phyloP scores from a whole-genome alignment of 441 rosid genomes.

The Melastoma candidum region DNA sequence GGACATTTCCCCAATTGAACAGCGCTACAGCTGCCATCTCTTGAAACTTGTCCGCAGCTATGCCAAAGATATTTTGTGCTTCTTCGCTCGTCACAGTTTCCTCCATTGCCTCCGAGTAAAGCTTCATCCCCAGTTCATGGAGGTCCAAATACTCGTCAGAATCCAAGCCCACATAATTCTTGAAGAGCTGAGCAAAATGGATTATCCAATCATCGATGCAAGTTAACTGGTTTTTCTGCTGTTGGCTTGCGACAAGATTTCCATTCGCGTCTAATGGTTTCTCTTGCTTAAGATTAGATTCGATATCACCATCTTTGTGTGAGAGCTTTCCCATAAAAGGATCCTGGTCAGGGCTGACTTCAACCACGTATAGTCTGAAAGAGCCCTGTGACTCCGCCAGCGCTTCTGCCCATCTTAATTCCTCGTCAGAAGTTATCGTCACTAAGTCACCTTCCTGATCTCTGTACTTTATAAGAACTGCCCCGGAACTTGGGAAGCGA shows the following conservation, averaged over 20 bases:
- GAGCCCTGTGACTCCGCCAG: constrained; percentile 47
- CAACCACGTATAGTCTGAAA: constrained; percentile 58
- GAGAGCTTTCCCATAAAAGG: constrained; percentile 48
- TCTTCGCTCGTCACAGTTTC: constrained; percentile 80
- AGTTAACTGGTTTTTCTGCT: constrained; percentile 32
- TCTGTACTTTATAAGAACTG: constrained; percentile 68
- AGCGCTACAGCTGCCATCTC: constrained; percentile 96
- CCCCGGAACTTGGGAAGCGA: constrained; percentile 59
- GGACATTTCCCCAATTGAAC: constrained; percentile 97
- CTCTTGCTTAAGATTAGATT: constrained; percentile 19
- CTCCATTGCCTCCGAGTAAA: constrained; percentile 91
- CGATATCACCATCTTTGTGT: constrained; percentile 19
- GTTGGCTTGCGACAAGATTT: constrained; percentile 22
- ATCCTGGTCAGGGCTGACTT: constrained; percentile 70
- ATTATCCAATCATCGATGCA: constrained; percentile 77
- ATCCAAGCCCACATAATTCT: constrained; percentile 88
- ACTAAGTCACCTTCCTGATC: constrained; percentile 89
- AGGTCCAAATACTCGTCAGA: constrained; percentile 88
- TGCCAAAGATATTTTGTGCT: constrained; percentile 73
- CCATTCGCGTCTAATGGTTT: constrained; percentile 33
- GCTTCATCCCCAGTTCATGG: constrained; percentile 89
- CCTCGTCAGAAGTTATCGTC: constrained; percentile 76
- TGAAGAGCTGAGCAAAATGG: constrained; percentile 81
- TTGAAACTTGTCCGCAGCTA: constrained; percentile 84
- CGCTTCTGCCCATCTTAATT: constrained; percentile 66